Percentiles rank a stretch among this genome's conserved stretches.
phyloP scores from a whole-genome alignment of 2,329 filamentous ascomycete genomes.

The Fusarium humuli region DNA sequence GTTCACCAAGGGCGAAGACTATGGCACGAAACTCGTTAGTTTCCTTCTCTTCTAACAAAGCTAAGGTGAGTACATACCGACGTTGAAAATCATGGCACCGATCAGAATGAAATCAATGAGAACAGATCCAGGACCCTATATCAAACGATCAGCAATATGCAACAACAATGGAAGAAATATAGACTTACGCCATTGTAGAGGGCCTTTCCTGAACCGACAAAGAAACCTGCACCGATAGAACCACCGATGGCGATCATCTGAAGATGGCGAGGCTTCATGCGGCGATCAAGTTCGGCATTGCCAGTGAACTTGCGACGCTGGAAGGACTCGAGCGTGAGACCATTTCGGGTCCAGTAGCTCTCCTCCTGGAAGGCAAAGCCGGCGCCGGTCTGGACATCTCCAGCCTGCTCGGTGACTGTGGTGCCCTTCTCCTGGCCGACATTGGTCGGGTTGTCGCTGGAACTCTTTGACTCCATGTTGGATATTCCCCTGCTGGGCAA shows the following conservation, averaged over 20 bases:
- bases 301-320: slow-evolving; percentile 38
- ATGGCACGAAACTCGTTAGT: slow-evolving; percentile 18
- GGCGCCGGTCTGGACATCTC: slow-evolving; percentile 29
- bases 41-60: too few species aligned
- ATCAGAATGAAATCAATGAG: slow-evolving; percentile 66
- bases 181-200: slow-evolving; percentile 59
- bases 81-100: slow-evolving; percentile 71
- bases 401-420: slow-evolving; percentile 33
- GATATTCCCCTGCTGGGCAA: slow-evolving; percentile 14
- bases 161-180: background rate
- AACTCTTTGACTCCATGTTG: slow-evolving; percentile 41
- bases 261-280: slow-evolving; percentile 68
- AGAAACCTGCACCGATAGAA: slow-evolving; percentile 72
- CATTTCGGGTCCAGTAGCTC: slow-evolving; percentile 41
- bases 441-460: slow-evolving; percentile 39
- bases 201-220: slow-evolving; percentile 69
- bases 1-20: slow-evolving; percentile 70
- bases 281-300: slow-evolving; percentile 54
- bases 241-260: slow-evolving; percentile 73
- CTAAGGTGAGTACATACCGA: slow-evolving; percentile 45
- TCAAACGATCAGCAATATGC: slow-evolving; percentile 9
- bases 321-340: slow-evolving; percentile 45
- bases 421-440: slow-evolving; percentile 40
- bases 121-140: slow-evolving; percentile 55
- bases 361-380: slow-evolving; percentile 41